These are phyloP conservation scores for Neoconidiobolus thromboides DNA, from an alignment of 371 early-diverging fungal genomes.

Conservation along the genomic window DNA sequence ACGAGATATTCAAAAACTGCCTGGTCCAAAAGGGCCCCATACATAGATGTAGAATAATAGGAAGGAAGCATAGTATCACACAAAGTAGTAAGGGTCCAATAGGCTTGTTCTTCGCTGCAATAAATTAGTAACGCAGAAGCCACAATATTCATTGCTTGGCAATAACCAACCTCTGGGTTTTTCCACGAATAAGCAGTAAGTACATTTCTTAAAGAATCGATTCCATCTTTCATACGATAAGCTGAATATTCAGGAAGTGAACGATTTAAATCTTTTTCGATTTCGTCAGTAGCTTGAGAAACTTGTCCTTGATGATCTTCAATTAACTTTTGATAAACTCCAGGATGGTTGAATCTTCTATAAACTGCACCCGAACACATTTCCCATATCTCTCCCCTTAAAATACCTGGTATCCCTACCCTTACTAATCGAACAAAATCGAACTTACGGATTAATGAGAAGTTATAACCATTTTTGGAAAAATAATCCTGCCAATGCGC, in stretches of 20 bases:
- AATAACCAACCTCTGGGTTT: conserved; percentile 87
- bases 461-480: conserved; percentile 69
- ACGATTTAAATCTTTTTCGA: conserved; percentile 91
- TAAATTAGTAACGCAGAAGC: conserved; percentile 82
- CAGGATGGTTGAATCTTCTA: conserved; percentile 64
- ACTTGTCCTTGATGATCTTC: conserved; percentile 37
- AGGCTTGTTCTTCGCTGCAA: conserved; percentile 89
- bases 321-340: conserved; percentile 57
- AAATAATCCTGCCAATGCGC: conserved; percentile 13
- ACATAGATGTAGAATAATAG: conserved; percentile 93
- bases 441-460: conserved; percentile 60
- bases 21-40: conserved; percentile 88
- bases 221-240: conserved; percentile 81
- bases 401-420: conserved; percentile 73
- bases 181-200: conserved; percentile 68
- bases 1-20: conserved; percentile 81
- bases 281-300: conserved; percentile 74
- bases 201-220: conserved; percentile 73
- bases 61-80: conserved; percentile 81
- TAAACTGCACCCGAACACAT: conserved; percentile 77
- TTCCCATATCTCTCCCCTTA: conserved; percentile 96
- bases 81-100: conserved; percentile 75
- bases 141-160: conserved; percentile 97
- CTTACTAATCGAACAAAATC: conserved; percentile 80
- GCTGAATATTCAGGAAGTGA: conserved; percentile 84